Evolutionary conservation across 441 rosid genomes (phyloP), one percentile per base, ranked within the genome.

Genomic region (Populus tomentosa): DNA sequence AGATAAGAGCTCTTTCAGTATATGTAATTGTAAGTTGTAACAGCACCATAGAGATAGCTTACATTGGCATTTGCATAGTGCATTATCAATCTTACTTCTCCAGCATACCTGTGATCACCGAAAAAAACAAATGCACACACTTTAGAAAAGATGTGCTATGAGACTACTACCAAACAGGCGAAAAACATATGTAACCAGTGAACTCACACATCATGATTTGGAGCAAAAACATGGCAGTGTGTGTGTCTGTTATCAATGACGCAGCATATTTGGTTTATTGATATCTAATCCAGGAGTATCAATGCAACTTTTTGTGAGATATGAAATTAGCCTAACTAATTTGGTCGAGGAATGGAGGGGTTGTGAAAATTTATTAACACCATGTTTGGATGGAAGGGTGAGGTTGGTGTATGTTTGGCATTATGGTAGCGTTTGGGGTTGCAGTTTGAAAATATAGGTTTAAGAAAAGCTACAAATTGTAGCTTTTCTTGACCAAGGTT

Each of bases 51-150:
- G 33, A 23, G 26, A 46, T 20, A 66, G 35, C 85, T 87, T 86
- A 90, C 98, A 9, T 75, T 88, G 72, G 92, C 91, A 61, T 84
- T 90, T 63, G 85, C 75, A 32, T 85, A 92, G 77, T 89, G 95
- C 78, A 92, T 8, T 28, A 90, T 89, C 78, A 92, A 80, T 46
- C 88, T 85, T 70, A 89, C 87, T 83, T 89, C 95, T 75, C 98
- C 98, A 1, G 94, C 95, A 62, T 69, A 78, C 85, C 98, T 93
- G 87, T 65, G 82, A 78, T 26, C 20, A 50, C 53, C 32, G 32
- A 74, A 59, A 67, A 62, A 70, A 53, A 6, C 61, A 53, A 53
- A 16, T 10, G 50, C 13, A 66, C 13, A 66, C 67, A 50, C 33
- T 73, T 70, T 10, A 64, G 32, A 74, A 68, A 5, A 65, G 36